A percentile compares a stretch with the other conserved stretches of the same genome.
phyloP scores from a whole-genome alignment of 192 early-diverging fungal species.

The Backusella macrospora region DNA sequence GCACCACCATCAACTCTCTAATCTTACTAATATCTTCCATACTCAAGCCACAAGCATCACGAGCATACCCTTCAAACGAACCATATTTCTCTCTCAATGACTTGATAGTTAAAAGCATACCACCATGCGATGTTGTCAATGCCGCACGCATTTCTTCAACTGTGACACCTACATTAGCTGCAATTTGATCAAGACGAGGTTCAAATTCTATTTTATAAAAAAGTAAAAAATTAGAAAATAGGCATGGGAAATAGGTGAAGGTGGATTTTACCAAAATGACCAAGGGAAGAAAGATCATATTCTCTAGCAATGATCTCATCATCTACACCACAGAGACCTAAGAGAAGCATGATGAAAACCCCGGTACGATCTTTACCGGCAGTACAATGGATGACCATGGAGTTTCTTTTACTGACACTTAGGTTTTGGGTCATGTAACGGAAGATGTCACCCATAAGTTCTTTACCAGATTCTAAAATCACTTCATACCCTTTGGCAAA shows the following conservation, averaged over 20 bases:
- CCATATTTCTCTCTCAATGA: constrained; percentile 49
- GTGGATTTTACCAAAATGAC: constrained; percentile 45
- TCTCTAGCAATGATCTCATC: constrained; percentile 70
- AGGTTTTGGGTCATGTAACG: constrained; percentile 46
- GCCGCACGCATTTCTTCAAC: constrained; percentile 32
- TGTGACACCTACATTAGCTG: constrained; percentile 18
- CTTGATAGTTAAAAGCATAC: constrained; percentile 37
- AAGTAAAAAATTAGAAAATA: no score
- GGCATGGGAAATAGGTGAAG: no score
- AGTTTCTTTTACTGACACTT: constrained; percentile 9
- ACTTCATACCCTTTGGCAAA: constrained; percentile 43
- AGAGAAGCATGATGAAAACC: constrained; percentile 57
- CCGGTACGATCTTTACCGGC: constrained; percentile 76
- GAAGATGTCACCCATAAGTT: constrained; percentile 44
- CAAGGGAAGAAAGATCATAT: constrained; percentile 56
- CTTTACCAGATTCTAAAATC: constrained; percentile 48
- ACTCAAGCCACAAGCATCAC: constrained; percentile 42
- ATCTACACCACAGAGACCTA: constrained; percentile 63
- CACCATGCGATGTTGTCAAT: constrained; percentile 29
- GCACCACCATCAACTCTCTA: constrained; percentile 45
- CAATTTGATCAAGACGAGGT: constrained; percentile 28
- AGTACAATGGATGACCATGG: constrained; percentile 68
- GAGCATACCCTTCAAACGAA: constrained; percentile 49
- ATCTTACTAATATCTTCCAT: constrained; percentile 42
- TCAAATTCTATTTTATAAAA: constrained; percentile 16